Percentiles rank a stretch among this genome's conserved stretches.
Conservation (phyloP, 2,329 filamentous ascomycete species). For the Sclerotinia subarctica region DNA sequence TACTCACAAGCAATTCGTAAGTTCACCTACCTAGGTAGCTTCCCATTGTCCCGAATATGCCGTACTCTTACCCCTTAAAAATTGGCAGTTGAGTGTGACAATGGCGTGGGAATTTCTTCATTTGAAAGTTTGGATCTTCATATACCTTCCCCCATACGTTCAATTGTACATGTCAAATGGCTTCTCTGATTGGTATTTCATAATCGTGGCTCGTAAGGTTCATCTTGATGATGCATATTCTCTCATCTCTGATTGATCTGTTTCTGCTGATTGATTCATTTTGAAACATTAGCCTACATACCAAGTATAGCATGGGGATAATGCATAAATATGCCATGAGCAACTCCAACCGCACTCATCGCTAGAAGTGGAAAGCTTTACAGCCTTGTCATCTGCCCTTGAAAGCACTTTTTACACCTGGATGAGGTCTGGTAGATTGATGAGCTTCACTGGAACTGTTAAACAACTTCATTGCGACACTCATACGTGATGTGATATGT, state of each 20-base stretch:
- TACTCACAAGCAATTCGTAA: not conserved
- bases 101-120: not conserved
- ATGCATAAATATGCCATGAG: not conserved
- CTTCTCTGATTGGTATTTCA: not conserved
- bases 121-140: not conserved
- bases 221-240: not conserved
- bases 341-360: not conserved
- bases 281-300: constrained; percentile 9
- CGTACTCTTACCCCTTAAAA: constrained; percentile 6
- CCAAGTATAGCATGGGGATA: not conserved
- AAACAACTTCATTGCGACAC: not conserved
- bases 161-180: not conserved
- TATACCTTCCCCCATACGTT: not conserved
- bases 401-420: not conserved
- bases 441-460: not conserved
- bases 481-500: not conserved
- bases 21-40: not conserved
- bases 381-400: not conserved
- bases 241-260: constrained; percentile 2
- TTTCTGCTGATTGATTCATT: constrained; percentile 2
- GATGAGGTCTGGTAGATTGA: not conserved
- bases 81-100: not conserved
- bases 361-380: not conserved
- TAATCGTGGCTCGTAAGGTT: not conserved
- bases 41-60: not conserved